Conservation (phyloP, 805 yeast species). For the Cyberlindnera samutprakarnensis region DNA sequence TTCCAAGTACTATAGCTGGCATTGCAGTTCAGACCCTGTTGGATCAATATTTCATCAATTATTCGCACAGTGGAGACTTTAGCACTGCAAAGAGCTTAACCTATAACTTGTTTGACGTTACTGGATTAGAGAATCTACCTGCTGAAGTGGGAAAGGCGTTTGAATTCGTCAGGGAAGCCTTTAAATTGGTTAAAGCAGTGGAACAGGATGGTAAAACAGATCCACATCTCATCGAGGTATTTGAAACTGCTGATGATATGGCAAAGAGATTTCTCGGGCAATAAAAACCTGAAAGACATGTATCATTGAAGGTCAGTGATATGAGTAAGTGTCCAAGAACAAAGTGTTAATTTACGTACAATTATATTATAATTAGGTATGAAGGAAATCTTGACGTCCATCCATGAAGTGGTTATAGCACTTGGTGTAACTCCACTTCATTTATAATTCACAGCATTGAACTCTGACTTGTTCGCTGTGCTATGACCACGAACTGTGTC, state of each 20-base stretch:
- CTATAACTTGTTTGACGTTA: not conserved
- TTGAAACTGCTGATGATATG: constrained; percentile 1
- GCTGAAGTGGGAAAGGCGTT: not conserved
- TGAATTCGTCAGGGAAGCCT: constrained; percentile 1
- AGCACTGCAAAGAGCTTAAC: not conserved
- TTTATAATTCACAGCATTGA: not conserved
- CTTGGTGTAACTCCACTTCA: not conserved
- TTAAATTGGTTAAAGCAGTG: constrained; percentile 1
- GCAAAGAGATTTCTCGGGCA: not conserved
- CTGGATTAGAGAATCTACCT: not conserved
- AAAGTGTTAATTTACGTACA: too few species aligned
- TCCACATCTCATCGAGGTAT: not conserved
- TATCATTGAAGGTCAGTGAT: not conserved
- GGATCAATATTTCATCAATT: constrained; percentile 12
- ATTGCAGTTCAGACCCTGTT: constrained; percentile 42
- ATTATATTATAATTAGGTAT: too few species aligned
- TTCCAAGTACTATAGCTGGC: constrained; percentile 60
- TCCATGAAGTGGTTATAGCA: not conserved
- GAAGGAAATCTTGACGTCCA: too few species aligned
- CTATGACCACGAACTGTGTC: too few species aligned
- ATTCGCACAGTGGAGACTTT: not conserved
- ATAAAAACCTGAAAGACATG: not conserved
- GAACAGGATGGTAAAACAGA: not conserved
- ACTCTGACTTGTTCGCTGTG: not conserved
- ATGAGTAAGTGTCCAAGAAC: too few species aligned